These are phyloP conservation scores for Trypanosoma conorhini DNA, from an alignment of 208 protist species.

Conservation along the genomic window DNA sequence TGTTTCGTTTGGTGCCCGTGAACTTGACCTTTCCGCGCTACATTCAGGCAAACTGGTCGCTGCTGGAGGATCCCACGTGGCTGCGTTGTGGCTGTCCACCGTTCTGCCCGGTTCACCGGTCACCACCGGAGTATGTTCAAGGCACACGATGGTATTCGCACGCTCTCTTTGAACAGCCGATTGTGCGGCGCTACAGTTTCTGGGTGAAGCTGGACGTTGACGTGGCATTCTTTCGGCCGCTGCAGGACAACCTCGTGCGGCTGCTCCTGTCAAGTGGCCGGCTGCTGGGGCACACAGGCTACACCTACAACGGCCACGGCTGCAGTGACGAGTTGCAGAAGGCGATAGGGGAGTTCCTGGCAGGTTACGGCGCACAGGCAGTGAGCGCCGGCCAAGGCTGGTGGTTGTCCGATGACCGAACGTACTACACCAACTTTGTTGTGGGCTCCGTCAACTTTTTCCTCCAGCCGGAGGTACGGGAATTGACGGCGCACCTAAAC, in stretches of 20 bases:
- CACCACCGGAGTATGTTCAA: constrained; percentile 24
- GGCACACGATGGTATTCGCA: constrained; percentile 33
- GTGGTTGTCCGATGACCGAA: constrained; percentile 32
- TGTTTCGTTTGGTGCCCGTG: constrained; percentile 23
- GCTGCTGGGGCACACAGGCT: constrained; percentile 22
- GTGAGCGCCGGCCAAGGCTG: constrained; percentile 18
- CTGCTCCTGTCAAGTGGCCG: constrained; percentile 13
- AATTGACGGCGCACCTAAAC: constrained; percentile 23
- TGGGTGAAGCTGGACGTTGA: constrained; percentile 33
- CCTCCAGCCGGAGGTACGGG: constrained; percentile 11
- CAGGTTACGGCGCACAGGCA: neutral
- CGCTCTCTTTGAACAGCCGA: constrained; percentile 28
- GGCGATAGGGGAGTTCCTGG: constrained; percentile 17
- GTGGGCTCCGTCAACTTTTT: constrained; percentile 23
- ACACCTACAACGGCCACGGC: constrained; percentile 27
- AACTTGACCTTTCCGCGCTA: constrained; percentile 22
- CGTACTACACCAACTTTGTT: constrained; percentile 33
- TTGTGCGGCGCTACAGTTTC: constrained; percentile 28
- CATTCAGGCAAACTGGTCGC: constrained; percentile 20
- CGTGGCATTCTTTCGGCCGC: constrained; percentile 8
- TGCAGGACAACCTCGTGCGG: constrained; percentile 21
- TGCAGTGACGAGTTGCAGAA: constrained; percentile 30
- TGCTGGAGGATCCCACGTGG: constrained; percentile 26
- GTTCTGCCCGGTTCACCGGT: constrained; percentile 7
- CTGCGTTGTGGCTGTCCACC: constrained; percentile 26